Evolutionary conservation across 805 yeast genomes (phyloP).

Genomic region (Yarrowia deformans): DNA sequence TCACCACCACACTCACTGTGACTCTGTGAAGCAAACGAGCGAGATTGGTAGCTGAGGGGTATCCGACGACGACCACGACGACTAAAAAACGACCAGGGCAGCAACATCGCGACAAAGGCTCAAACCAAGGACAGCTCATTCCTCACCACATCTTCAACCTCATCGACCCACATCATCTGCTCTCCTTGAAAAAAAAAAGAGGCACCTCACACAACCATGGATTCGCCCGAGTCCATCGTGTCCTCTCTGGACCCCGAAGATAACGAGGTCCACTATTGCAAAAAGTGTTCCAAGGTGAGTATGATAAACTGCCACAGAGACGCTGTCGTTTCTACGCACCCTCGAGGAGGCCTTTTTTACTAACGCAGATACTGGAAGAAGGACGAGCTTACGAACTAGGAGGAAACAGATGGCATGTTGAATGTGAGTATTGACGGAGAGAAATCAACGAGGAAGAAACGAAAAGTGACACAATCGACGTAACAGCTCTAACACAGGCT

Average conservation of each 20-base stretch:
- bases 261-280: slow-evolving; percentile 46
- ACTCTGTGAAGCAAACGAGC: too few relatives aligned
- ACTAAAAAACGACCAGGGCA: neutral
- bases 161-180: too few relatives aligned
- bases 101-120: too few relatives aligned
- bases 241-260: slow-evolving; percentile 40
- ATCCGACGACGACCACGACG: neutral
- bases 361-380: slow-evolving; percentile 64
- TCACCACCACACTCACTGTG: neutral
- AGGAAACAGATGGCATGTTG: slow-evolving; percentile 93
- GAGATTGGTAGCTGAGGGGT: too few relatives aligned
- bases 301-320: too few relatives aligned
- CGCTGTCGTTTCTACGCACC: too few relatives aligned
- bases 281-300: slow-evolving; percentile 45
- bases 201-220: slow-evolving; percentile 13
- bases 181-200: neutral
- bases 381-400: slow-evolving; percentile 92
- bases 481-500: slow-evolving; percentile 49
- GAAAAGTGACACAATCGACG: neutral
- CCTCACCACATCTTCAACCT: too few relatives aligned
- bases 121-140: too few relatives aligned
- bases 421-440: slow-evolving; percentile 57
- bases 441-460: too few relatives aligned
- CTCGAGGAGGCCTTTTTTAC: neutral
- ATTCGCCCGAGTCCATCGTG: slow-evolving; percentile 38